Base-by-base conservation (phyloP, 305 asterid genomes). In the Fraxinus xanthoxyloides region DNA sequence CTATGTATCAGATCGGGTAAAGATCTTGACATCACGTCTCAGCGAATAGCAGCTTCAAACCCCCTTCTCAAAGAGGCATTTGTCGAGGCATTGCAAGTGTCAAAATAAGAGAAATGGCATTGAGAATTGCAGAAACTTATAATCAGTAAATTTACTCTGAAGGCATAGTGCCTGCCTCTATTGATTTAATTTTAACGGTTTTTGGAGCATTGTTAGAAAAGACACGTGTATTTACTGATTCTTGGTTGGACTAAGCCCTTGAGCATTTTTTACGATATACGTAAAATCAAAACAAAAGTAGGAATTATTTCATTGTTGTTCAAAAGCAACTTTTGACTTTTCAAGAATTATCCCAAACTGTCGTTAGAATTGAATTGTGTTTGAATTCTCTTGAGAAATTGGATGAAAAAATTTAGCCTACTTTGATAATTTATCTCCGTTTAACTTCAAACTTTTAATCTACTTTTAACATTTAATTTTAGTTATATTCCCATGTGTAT, bases 1-100 rank as follows among this genome's bases (percentile, higher is more conserved):
- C 30, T 24, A 9, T 80, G 43, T 75, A 78, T 69, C 91, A 96
- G 99, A 34, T 92, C 97, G 1, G 99, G 98, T 43, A 87, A 86
- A 79, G 91, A 91, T 51, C 89, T 96, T 48, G 96, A 93, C 82
- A 85, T 96, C 85, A 91, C 93, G 10, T 75, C 98, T 77, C 98
- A 91, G 82, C 89, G 98, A 7, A 80, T 96, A 74, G 98, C 99
- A 76, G 98, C 98, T 85, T 88, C 97, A 1, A 96, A 93, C 79
- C 85, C 94, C 61, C 86, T 86, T 69, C 88, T 96, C 54, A 94
- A 93, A 86, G 92, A 90, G 4, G 93, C 91, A 34, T 94, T 94
- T 77, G 78, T 91, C 61, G 93, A 89, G 86, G 95, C 93, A 76
- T 86, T 96, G 89, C 87, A 84, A 78, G 85, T 88, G 82, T 79